Base-by-base conservation (phyloP, 2,329 filamentous ascomycete genomes). In the Cercospora canescens region DNA sequence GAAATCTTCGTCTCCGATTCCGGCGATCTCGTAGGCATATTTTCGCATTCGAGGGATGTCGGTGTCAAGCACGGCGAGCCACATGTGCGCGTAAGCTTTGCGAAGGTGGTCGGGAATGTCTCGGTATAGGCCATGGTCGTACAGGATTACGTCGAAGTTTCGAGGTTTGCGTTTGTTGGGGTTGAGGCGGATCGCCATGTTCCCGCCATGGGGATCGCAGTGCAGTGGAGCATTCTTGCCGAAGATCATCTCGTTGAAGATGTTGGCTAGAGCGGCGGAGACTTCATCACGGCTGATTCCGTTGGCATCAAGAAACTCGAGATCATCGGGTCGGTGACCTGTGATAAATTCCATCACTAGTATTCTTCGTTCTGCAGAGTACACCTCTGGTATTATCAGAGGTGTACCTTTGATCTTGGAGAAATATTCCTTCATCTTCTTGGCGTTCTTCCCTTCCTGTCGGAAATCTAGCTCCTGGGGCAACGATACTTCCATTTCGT, bases 201-300 rank as follows among this genome's bases (percentile, higher is more conserved):
- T 99, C 54, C 95, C 95, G 56, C 94, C 95, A 76, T 99, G 95
- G 0, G 95, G 95, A 76, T 99, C 95, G 80, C 95, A 99, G 81
- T 99, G 95, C 41, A 99, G 82, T 0, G 95, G 93, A 0, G 94
- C 94, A 66, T 90, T 86, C 60, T 89, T 87, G 57, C 94, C 94
- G 71, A 99, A 99, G 72, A 99, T 97, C 95, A 99, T 99, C 78
- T 98, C 94, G 82, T 99, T 99, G 85, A 99, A 99, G 66, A 99
- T 93, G 66, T 90, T 89, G 0, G 95, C 91, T 4, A 99, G 84
- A 0, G 93, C 91, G 1, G 94, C 94, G 0, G 94, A 96, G 5
- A 99, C 95, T 79, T 98, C 94, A 76, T 98, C 95, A 21, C 95
- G 89, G 78, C 96, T 93, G 76, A 99, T 99, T 65, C 88, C 86